Evolutionary conservation across 169 alveolate genomes (phyloP), one percentile per base, ranked within the genome.

Genomic region (Blepharisma undulans): DNA sequence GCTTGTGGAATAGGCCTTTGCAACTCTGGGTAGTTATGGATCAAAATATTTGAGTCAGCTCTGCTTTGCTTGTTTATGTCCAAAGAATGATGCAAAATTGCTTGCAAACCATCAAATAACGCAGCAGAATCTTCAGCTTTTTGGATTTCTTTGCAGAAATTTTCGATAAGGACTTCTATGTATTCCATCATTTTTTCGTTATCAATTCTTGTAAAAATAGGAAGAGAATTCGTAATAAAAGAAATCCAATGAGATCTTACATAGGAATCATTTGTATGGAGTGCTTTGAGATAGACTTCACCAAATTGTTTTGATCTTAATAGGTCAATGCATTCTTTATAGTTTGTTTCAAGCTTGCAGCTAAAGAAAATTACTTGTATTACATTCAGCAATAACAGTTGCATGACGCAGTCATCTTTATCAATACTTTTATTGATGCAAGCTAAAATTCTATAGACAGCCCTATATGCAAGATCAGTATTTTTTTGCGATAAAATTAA

Each of bases 331-430:
- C 25, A 72, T 27, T n/a, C 72, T 72, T 86, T 85, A 25, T 30
- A n/a, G 18, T 27, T 27, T 1, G 32, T 27, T 27, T 27, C 34
- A n/a, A 76, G 21, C 33, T 88, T n/a, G 76, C 85, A 88, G 29
- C 59, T 61, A 16, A 88, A 88, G 32, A 88, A 88, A 29, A 88
- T 33, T 1, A 76, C 79, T 34, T 29, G 32, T 21, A 88, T n/a
- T 7, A 88, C 27, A 7, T 76, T 76, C 2, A 88, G 36, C 21
- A 88, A 32, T 88, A 74, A 27, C 25, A 76, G 21, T 32, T 88
- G 87, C 74, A 76, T 30, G 77, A 88, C 87, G 7, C 85, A n/a
- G 59, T 88, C 91, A 4, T 86, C 66, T 27, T 61, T 21, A 3
- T 60, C 25, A 6, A 86, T 61, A 22, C 84, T 86, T 19, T 21